Percentiles rank a stretch among this genome's conserved stretches.
Conservation (phyloP, 768 basidiomycete species). For the Mrakia blollopis region DNA sequence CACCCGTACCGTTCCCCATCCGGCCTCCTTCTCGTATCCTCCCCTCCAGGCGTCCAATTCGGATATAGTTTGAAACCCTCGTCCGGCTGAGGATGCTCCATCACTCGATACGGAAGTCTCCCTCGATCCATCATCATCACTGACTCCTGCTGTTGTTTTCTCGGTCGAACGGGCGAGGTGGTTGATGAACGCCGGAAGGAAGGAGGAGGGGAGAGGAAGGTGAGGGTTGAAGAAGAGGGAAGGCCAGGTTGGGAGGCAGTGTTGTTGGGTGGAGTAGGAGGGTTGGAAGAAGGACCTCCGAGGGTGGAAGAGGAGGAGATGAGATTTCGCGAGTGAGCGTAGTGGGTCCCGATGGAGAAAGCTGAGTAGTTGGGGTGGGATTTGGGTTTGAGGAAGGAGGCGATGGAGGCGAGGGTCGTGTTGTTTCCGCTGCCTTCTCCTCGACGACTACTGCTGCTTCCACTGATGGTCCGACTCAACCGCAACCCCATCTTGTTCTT, state of each 20-base stretch:
- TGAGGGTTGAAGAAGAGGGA: not conserved
- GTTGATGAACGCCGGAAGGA: not conserved
- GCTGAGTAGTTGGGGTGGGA: constrained; percentile 12
- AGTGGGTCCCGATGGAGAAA: not conserved
- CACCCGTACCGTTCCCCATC: not conserved
- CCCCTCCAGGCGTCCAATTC: constrained; percentile 28
- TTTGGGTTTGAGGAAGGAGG: constrained; percentile 12
- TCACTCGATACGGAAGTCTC: not conserved
- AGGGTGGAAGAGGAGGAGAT: constrained; percentile 4
- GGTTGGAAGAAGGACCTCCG: not conserved
- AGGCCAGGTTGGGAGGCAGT: not conserved
- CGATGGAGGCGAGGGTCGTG: not conserved
- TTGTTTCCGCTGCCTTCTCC: not conserved
- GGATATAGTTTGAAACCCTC: not conserved
- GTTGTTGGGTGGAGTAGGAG: not conserved
- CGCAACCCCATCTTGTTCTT: not conserved
- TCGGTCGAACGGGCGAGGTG: not conserved
- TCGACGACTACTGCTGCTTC: not conserved
- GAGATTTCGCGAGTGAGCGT: not conserved
- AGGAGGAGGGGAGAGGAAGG: not conserved
- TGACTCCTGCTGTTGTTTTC: not conserved
- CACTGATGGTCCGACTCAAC: not conserved
- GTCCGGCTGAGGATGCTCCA: not conserved
- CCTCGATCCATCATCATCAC: not conserved
- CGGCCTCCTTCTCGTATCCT: constrained; percentile 11